Base-by-base conservation (phyloP, 495 filamentous ascomycete species). In the Letharia columbiana region DNA sequence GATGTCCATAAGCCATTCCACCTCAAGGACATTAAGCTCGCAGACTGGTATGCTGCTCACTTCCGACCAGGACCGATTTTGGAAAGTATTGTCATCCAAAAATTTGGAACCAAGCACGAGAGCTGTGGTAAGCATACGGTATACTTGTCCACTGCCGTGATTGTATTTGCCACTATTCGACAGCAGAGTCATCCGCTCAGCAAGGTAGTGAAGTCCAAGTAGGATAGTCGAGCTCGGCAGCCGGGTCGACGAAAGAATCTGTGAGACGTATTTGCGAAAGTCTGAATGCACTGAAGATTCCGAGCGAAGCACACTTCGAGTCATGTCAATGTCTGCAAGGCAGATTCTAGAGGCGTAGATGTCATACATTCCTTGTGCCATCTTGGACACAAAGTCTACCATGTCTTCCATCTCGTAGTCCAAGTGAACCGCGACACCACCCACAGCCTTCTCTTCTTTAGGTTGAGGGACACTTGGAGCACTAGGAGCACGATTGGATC, bases 351-450 rank as follows among this genome's bases (percentile, higher is more conserved):
- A 82, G 72, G 73, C 75, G 77, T 81, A 83, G 76, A 83, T 79
- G 74, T 79, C 85, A 84, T 87, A 90, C 86, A 91, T 84, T 83
- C 84, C 81, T 76, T 89, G 86, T 62, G 94, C 86, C 86, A 92
- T 95, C 73, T 96, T 90, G 62, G 91, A 87, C 73, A 99, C 94
- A 78, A 96, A 99, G 73, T 97, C 92, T 64, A 92, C 89, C 92
- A 98, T 99, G 75, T 91, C 82, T 69, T 96, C 92, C 86, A 98
- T 94, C 75, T 98, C 94, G 77, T 99, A 99, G 80, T 99, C 95
- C 75, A 99, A 84, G 76, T 95, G 88, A 64, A 91, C 90, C 71
- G 94, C 92, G 49, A 99, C 95, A 70, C 94, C 94, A 79, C 94
- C 94, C 76, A 83, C 80, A 8, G 81, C 71, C 68, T 82, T 83